phyloP scores from a whole-genome alignment of 164 flowering plant species.

The Vitis rotundifolia region DNA sequence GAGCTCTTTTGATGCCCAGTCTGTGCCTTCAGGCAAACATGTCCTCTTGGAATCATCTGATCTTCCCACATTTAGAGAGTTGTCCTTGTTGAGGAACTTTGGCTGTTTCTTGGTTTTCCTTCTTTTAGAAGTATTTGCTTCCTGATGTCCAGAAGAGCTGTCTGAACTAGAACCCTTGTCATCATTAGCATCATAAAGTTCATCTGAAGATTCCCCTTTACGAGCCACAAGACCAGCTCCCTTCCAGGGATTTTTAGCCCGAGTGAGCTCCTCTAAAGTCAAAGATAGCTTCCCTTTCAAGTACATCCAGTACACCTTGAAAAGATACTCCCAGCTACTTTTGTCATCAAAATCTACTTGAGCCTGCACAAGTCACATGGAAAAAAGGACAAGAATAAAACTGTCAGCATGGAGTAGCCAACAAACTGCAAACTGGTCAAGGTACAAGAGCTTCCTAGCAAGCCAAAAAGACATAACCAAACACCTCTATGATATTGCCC shows the following conservation, averaged over 20 bases:
- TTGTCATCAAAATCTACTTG: constrained; percentile 82
- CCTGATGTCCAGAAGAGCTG: constrained; percentile 33
- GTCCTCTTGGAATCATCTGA: constrained; percentile 16
- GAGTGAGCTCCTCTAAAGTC: constrained; percentile 58
- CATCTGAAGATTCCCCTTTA: constrained; percentile 41
- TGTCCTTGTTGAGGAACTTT: constrained; percentile 29
- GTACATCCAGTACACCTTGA: constrained; percentile 86
- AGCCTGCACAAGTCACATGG: constrained; percentile 48
- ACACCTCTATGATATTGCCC: background rate
- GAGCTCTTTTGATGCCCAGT: constrained; percentile 91
- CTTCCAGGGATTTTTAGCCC: constrained; percentile 71
- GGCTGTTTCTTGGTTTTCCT: constrained; percentile 44
- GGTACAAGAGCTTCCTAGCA: background rate
- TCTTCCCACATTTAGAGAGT: constrained; percentile 16
- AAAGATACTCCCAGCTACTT: constrained; percentile 88
- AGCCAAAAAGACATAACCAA: background rate
- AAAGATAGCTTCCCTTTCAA: constrained; percentile 65
- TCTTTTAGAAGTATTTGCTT: constrained; percentile 37
- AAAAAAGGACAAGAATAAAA: background rate
- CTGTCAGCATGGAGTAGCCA: background rate
- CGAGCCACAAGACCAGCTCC: constrained; percentile 31
- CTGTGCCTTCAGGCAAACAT: constrained; percentile 27
- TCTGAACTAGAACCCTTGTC: constrained; percentile 43
- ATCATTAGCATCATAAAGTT: constrained; percentile 30
- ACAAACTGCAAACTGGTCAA: background rate